Evolutionary conservation across 345 rosid species (phyloP).

Genomic region (Salix viminalis): DNA sequence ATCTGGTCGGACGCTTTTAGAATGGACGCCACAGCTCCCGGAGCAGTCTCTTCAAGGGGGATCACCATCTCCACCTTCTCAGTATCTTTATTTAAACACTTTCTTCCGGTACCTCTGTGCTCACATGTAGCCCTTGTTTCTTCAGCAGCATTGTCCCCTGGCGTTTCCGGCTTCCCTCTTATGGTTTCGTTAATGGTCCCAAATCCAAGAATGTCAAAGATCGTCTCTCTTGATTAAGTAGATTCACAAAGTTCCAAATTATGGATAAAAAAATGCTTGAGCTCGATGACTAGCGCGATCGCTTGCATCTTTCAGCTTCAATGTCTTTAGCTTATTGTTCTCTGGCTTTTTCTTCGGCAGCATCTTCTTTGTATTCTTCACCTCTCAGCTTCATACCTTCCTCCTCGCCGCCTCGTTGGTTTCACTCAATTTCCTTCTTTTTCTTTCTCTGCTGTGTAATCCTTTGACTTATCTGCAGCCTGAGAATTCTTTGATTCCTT

Average conservation of each 20-base stretch:
- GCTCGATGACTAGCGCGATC: background rate
- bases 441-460: constrained; percentile 27
- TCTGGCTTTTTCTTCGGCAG: constrained; percentile 17
- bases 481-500: background rate
- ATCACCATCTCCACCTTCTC: constrained; percentile 1
- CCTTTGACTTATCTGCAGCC: constrained; percentile 19
- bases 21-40: constrained; percentile 17
- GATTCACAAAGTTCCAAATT: background rate
- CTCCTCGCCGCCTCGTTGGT: constrained; percentile 44
- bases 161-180: constrained; percentile 38
- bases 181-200: constrained; percentile 33
- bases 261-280: no score
- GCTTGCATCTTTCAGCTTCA: constrained; percentile 8
- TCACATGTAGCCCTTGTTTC: constrained; percentile 34
- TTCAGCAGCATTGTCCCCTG: constrained; percentile 30
- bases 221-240: constrained; percentile 10
- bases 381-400: constrained; percentile 43
- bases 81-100: background rate
- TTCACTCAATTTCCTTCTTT: constrained; percentile 27
- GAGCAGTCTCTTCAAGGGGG: constrained; percentile 15
- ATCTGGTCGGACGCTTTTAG: constrained; percentile 53
- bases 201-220: constrained; percentile 29
- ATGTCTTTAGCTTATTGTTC: background rate
- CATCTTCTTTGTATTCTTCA: constrained; percentile 29
- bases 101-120: constrained; percentile 27